Conservation (phyloP, 768 basidiomycete genomes). For the Sporobolomyces phaffii region DNA sequence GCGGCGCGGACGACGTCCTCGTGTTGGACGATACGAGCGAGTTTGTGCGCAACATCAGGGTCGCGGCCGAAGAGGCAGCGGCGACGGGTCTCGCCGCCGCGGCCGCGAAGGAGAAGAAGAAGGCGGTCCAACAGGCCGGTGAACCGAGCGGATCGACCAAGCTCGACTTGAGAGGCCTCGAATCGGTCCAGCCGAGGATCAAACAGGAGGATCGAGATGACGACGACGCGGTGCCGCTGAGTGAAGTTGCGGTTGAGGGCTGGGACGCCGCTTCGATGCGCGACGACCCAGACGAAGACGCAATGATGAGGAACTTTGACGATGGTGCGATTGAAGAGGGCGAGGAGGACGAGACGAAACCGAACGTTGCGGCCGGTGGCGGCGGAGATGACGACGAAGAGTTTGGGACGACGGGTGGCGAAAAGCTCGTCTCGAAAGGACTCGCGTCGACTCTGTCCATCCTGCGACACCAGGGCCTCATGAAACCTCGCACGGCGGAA, state of each 20-base stretch:
- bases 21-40: conserved; percentile 96
- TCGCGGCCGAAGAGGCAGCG: conserved; percentile 23
- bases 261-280: not conserved
- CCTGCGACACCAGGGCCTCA: conserved; percentile 83
- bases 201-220: conserved; percentile 26
- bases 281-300: conserved; percentile 57
- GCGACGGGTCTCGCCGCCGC: too few species aligned
- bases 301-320: conserved; percentile 51
- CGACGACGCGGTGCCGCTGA: conserved; percentile 20
- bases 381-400: conserved; percentile 45
- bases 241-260: conserved; percentile 39
- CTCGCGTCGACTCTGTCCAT: conserved; percentile 83
- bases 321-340: conserved; percentile 32
- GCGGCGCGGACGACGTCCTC: conserved; percentile 56
- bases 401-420: conserved; percentile 60
- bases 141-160: too few species aligned
- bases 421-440: conserved; percentile 73
- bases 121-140: too few species aligned
- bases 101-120: too few species aligned
- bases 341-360: conserved; percentile 66
- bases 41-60: conserved; percentile 65
- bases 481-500: conserved; percentile 62
- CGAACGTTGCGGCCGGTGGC: too few species aligned
- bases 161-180: conserved; percentile 26
- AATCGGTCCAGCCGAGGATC: conserved; percentile 38